A percentile compares a stretch with the other conserved stretches of the same genome.
These are phyloP conservation scores for Sporothrix brunneoviolacea DNA, from an alignment of 2,329 filamentous ascomycete genomes.

Conservation along the genomic window DNA sequence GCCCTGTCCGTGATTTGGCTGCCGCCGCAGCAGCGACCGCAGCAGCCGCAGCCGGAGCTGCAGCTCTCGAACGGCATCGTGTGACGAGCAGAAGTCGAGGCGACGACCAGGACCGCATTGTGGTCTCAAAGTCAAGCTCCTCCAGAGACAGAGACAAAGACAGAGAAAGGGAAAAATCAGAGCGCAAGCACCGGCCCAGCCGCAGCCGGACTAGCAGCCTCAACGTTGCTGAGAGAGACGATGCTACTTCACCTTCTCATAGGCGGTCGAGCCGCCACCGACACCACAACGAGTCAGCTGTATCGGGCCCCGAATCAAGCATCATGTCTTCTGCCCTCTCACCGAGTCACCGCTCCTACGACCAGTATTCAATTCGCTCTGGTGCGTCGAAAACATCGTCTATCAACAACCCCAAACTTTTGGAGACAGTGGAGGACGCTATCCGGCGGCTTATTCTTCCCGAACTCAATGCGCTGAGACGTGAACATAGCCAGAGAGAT, in stretches of 20 bases:
- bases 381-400: constrained; percentile 54
- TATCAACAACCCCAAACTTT: constrained; percentile 84
- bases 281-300: constrained; percentile 43
- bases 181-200: constrained; percentile 41
- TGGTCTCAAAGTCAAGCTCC: constrained; percentile 23
- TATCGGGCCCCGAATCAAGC: constrained; percentile 49
- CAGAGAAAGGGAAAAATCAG: constrained; percentile 29
- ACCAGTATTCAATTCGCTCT: constrained; percentile 47
- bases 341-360: constrained; percentile 48
- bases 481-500: constrained; percentile 75
- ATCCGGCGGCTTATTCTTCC: constrained; percentile 85
- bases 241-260: constrained; percentile 36
- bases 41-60: constrained; percentile 35
- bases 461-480: constrained; percentile 83
- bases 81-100: constrained; percentile 28
- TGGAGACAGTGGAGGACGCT: constrained; percentile 89
- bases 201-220: constrained; percentile 46
- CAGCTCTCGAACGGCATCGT: constrained; percentile 33
- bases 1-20: constrained; percentile 35
- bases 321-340: constrained; percentile 47
- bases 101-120: constrained; percentile 35
- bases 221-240: constrained; percentile 39
- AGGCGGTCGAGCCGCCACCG: constrained; percentile 46
- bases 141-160: constrained; percentile 21
- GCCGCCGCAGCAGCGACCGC: constrained; percentile 33